Base-by-base conservation (phyloP, 1,139 yeast species). In the Hanseniaspora gamundiae region DNA sequence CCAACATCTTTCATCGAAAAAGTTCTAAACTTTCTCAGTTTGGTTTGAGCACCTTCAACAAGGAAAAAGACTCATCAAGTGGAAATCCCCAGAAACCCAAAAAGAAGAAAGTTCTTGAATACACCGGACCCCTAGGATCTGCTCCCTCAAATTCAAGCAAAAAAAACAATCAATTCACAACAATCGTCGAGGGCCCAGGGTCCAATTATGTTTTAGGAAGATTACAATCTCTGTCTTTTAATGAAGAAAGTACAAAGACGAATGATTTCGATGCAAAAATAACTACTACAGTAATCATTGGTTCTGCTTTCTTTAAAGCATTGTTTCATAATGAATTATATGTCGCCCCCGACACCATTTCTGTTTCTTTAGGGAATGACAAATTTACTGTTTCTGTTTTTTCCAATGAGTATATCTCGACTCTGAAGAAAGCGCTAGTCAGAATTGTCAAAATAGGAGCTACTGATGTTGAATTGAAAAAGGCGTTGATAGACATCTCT, bases 101-200 rank as follows among this genome's bases (percentile, higher is more conserved):
- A 11, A 33, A 33, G 16, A 33, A 33, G 10, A 17, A 17, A 33
- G 19, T 33, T 17, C 24, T 22, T 14, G 36, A 33, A 22, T 19
- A 33, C 16, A n/a, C 19, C 10, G 22, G 20, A 5, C 11, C 11
- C 11, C 20, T 14, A 14, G 19, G 16, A 14, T 31, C 13, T 9
- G 33, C 36, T 9, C 28, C 38, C n/a, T 16, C 45, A 11, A 47
- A 48, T 13, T 38, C 45, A 9, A 42, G 27, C n/a, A 43, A 54
- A 35, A 47, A 48, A 38, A 48, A 44, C 16, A 45, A 48, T 19
- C 47, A 48, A 3, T 58, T 55, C 41, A 48, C 50, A 2, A 56
- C 61, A 4, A 54, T 56, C n/a, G 47, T 58, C 6, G 61, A 58
- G 40, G 53, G 53, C 2, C 39, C 48, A 5, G 44, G 55, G 14